Evolutionary conservation across 1,139 yeast species (phyloP).

Genomic region (Kurtzmaniella natalensis): DNA sequence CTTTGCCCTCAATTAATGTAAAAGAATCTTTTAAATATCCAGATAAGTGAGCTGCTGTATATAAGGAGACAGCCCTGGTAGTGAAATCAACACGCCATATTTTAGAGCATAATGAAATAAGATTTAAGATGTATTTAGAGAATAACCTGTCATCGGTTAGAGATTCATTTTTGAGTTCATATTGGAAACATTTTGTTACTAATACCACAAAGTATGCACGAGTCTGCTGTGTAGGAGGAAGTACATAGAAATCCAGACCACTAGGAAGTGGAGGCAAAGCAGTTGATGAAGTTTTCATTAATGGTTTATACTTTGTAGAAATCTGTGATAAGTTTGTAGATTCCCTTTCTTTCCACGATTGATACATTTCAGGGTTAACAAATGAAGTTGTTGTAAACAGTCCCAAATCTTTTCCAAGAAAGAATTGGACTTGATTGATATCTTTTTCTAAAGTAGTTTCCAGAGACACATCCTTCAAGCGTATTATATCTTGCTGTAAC

Average conservation of each 20-base stretch:
- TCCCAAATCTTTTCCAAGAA: conserved; percentile 39
- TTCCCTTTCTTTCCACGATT: conserved; percentile 53
- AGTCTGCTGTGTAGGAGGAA: conserved; percentile 35
- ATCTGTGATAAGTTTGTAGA: conserved; percentile 31
- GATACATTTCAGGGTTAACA: conserved; percentile 31
- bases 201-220: conserved; percentile 28
- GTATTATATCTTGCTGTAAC: conserved; percentile 48
- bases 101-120: conserved; percentile 43
- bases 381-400: conserved; percentile 41
- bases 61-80: conserved; percentile 48
- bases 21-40: conserved; percentile 33
- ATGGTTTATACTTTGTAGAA: conserved; percentile 35
- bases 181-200: conserved; percentile 25
- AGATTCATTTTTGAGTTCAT: conserved; percentile 13
- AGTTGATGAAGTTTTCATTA: conserved; percentile 30
- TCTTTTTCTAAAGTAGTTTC: conserved; percentile 45
- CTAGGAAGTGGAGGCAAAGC: conserved; percentile 27
- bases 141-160: conserved; percentile 22
- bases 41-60: conserved; percentile 49
- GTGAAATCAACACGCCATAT: conserved; percentile 60
- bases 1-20: conserved; percentile 20
- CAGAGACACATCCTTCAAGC: conserved; percentile 37
- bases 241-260: conserved; percentile 34
- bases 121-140: conserved; percentile 36
- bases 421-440: conserved; percentile 34